Base-by-base conservation (phyloP, 768 basidiomycete genomes). In the Pisolithus sp. region DNA sequence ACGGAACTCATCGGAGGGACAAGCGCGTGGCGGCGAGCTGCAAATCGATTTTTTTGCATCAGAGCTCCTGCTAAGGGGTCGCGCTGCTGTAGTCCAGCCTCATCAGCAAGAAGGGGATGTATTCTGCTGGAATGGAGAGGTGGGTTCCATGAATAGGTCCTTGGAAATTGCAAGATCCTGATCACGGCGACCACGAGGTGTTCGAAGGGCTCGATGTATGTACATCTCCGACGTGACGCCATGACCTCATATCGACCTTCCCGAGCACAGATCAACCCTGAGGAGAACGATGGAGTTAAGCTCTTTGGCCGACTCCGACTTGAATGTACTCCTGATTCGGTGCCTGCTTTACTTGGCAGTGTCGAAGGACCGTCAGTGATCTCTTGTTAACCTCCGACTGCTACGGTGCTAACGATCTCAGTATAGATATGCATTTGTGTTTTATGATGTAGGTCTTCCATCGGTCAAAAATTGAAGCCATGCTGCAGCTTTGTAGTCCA, bases 91-190 rank as follows among this genome's bases (percentile, higher is more conserved):
- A 15, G 65, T 74, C 2, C 92, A 94, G 63, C 92, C 92, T 24
- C 89, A 92, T 62, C 59, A 68, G 13, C 56, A 67, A 31, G 72
- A 71, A 13, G 81, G 77, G 7, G 76, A 84, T 60, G 62, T 89
- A 3, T 67, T 93, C 24, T 91, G 89, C 61, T 93, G 87, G 86
- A 92, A 91, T 61, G 91, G 92, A 54, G 88, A 93, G 73, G 89
- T 84, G 43, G 43, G 68, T 68, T 4, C 41, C n/a, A n/a, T 23
- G 10, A 36, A 20, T 24, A 3, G 2, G 41, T 21, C n/a, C 21
- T 20, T 23, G 28, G 10, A 9, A 24, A 23, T 9, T 3, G 31
- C 36, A 12, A 13, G 38, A 8, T 12, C 12, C 15, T 40, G 38
- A 39, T 31, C 2, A 9, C 30, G 21, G 48, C 42, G 40, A 17